Base-by-base conservation (phyloP, 2,329 filamentous ascomycete genomes). In the Fusarium sp. region DNA sequence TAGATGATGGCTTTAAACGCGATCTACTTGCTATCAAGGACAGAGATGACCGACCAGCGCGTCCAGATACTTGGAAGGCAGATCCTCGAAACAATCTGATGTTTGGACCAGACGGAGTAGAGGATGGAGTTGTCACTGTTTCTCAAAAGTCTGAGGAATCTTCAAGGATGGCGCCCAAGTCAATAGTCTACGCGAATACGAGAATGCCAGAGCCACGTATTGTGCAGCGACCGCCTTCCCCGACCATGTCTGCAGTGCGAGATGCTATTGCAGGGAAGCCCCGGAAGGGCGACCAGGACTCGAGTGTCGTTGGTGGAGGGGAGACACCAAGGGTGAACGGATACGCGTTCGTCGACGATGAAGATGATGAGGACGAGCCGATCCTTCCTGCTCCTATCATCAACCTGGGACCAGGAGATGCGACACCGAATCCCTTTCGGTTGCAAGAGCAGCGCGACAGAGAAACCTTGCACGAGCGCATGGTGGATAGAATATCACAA, bases 321-420 rank as follows among this genome's bases (percentile, higher is more conserved):
- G 94, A 96, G 78, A 98, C 95, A 0, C 96, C 95, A 1, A 87
- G 93, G 3, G 92, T 98, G 1, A 97, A 96, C 67, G 96, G 96
- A 2, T 99, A 97, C 77, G 88, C 93, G 0, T 98, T 97, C 79
- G 94, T 99, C 35, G 94, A 97, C 71, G 93, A 96, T 57, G 92
- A 91, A 48, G 84, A 87, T 40, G 86, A 84, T 17, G 81, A 82
- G 17, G 71, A 75, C 3, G 73, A 77, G 9, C n/a, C 55, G 7
- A 24, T 54, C 9, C 37, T 43, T 11, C 39, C 73, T 14, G 64
- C 76, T 45, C 79, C 82, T n/a, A 67, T 81, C 65, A 83, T 91
- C 73, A 80, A 89, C 54, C 80, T 92, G 9, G 86, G 88, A 2
- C 81, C 85, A 11, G 84, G 86, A 15, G 85, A 89, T 73, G 78